Conservation (phyloP, 768 basidiomycete genomes). For the Crepidotus variabilis region DNA sequence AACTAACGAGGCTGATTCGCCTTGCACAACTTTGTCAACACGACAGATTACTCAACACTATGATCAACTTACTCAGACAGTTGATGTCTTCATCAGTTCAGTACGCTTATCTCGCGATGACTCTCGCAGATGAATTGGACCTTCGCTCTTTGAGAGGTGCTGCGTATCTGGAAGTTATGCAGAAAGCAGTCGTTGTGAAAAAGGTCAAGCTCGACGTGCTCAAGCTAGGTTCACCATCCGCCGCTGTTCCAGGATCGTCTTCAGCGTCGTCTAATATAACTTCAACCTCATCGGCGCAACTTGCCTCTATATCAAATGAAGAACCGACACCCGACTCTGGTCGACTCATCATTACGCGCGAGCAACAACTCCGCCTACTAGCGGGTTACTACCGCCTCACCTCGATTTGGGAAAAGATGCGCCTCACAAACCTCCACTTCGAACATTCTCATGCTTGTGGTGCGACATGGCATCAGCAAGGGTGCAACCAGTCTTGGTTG, state of each 20-base stretch:
- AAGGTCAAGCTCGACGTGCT: conserved; percentile 27
- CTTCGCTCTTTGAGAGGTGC: conserved; percentile 56
- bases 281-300: neutral
- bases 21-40: conserved; percentile 70
- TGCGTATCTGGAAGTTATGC: conserved; percentile 75
- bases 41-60: conserved; percentile 52
- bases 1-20: conserved; percentile 56
- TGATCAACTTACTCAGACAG: conserved; percentile 54
- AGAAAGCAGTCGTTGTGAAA: conserved; percentile 46
- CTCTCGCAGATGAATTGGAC: conserved; percentile 66
- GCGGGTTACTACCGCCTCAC: conserved; percentile 70
- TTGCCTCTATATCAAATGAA: conserved; percentile 29
- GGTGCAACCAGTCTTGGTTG: conserved; percentile 68
- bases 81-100: conserved; percentile 60
- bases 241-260: conserved; percentile 1
- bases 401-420: conserved; percentile 61
- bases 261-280: neutral
- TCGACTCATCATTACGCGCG: conserved; percentile 47
- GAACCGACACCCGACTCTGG: conserved; percentile 25
- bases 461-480: conserved; percentile 69
- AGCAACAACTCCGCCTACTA: conserved; percentile 63
- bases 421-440: conserved; percentile 53
- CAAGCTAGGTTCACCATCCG: conserved; percentile 4
- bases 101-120: conserved; percentile 72
- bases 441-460: conserved; percentile 62